Conservation (phyloP, 371 early-diverging fungal genomes). For the Mortierella sp. region DNA sequence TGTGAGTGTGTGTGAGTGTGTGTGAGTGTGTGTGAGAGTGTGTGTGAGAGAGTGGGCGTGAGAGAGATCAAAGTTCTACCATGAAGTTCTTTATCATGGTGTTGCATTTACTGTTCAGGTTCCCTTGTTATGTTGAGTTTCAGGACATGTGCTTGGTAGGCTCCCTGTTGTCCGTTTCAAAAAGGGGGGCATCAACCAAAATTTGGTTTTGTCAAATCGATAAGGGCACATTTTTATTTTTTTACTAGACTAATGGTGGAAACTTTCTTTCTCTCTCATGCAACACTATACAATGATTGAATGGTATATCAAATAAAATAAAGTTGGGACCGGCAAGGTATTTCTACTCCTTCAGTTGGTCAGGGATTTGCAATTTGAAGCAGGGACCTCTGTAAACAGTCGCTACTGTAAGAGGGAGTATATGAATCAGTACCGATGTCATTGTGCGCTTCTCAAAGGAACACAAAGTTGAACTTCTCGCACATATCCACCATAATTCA, state of each 20-base stretch:
- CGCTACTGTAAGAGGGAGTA: too few species aligned
- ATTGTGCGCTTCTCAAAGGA: too few species aligned
- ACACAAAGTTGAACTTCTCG: too few species aligned
- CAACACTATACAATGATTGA: too few species aligned
- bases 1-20: not conserved
- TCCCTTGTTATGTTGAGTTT: slow-evolving; percentile 9
- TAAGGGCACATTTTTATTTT: not conserved
- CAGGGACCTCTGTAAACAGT: too few species aligned
- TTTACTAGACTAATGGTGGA: not conserved
- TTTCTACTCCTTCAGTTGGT: too few species aligned
- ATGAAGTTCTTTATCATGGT: not conserved
- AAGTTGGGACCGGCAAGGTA: too few species aligned
- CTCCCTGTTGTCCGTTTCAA: slow-evolving; percentile 8
- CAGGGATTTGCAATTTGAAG: too few species aligned
- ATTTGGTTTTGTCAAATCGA: not conserved
- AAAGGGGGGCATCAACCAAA: slow-evolving; percentile 12
- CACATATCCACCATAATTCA: not conserved
- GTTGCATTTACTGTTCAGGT: not conserved
- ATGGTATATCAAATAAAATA: too few species aligned
- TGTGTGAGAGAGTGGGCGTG: not conserved
- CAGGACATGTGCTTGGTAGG: slow-evolving; percentile 16
- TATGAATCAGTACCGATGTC: too few species aligned
- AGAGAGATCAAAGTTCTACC: not conserved
- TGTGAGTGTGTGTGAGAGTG: not conserved
- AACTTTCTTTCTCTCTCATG: too few species aligned